Evolutionary conservation across 2,329 filamentous ascomycete genomes (phyloP).

Genomic region (Xylaria digitata): DNA sequence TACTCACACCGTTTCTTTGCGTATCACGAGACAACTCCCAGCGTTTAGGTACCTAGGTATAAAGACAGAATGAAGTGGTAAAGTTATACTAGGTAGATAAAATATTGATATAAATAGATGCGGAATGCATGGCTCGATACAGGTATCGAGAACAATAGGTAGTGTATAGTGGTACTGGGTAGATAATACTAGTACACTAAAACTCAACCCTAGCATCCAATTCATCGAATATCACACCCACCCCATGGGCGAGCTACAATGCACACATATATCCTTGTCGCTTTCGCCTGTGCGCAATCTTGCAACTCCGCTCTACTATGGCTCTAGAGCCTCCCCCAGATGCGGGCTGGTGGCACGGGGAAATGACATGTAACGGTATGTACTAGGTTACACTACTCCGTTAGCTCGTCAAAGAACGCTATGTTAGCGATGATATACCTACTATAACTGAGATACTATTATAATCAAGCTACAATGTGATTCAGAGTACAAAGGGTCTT

Average conservation of each 20-base stretch:
- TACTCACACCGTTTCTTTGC: conserved; percentile 2
- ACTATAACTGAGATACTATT: neutral
- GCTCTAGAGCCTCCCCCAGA: conserved; percentile 29
- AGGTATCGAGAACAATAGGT: neutral
- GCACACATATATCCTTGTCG: conserved; percentile 8
- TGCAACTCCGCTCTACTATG: conserved; percentile 3
- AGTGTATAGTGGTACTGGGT: neutral
- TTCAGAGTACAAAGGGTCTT: neutral
- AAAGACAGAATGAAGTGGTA: no score
- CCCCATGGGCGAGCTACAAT: conserved; percentile 17
- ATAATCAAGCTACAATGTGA: no score
- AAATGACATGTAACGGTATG: neutral
- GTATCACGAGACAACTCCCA: neutral
- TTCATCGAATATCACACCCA: conserved; percentile 14
- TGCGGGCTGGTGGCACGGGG: neutral
- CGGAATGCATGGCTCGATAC: no score
- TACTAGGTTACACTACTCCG: neutral
- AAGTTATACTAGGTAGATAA: no score
- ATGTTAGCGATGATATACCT: neutral
- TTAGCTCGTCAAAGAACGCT: neutral
- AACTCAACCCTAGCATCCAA: conserved; percentile 10
- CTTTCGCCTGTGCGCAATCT: conserved; percentile 20
- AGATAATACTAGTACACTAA: neutral
- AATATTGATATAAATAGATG: no score
- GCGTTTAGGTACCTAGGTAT: no score